Conservation (phyloP, 2,329 filamentous ascomycete species). For the Colletotrichum sp. region DNA sequence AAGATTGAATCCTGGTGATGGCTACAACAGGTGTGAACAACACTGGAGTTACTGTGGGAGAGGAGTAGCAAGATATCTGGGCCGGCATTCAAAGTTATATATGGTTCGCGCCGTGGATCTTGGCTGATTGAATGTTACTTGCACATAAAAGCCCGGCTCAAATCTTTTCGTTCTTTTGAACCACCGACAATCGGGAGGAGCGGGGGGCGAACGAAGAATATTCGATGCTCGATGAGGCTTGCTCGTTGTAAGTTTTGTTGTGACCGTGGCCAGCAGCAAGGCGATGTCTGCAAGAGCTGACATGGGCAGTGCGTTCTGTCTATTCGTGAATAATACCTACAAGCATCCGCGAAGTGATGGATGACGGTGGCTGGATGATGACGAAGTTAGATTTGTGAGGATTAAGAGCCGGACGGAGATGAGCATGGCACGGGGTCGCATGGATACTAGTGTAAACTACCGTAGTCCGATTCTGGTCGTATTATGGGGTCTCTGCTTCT, state of each 20-base stretch:
- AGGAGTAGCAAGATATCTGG: background rate
- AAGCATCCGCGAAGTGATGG: no score
- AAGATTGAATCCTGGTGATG: background rate
- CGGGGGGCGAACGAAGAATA: no score
- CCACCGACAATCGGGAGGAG: background rate
- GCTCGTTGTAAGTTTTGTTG: background rate
- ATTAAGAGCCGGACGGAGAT: no score
- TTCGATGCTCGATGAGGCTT: background rate
- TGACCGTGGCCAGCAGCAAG: background rate
- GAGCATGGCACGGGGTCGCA: no score
- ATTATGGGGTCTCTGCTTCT: no score
- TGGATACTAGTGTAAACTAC: no score
- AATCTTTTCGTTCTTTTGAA: background rate
- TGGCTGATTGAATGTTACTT: background rate
- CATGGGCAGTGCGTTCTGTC: background rate
- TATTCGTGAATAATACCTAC: background rate
- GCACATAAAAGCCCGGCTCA: background rate
- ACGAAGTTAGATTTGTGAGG: no score
- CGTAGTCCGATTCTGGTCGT: no score
- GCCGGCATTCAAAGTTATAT: background rate
- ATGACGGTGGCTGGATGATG: no score
- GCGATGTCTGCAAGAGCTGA: background rate
- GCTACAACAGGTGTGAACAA: background rate
- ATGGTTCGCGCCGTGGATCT: fast-evolving
- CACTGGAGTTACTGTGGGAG: background rate